phyloP scores from a whole-genome alignment of 306 rosid species.

The Oemleria cerasiformis region DNA sequence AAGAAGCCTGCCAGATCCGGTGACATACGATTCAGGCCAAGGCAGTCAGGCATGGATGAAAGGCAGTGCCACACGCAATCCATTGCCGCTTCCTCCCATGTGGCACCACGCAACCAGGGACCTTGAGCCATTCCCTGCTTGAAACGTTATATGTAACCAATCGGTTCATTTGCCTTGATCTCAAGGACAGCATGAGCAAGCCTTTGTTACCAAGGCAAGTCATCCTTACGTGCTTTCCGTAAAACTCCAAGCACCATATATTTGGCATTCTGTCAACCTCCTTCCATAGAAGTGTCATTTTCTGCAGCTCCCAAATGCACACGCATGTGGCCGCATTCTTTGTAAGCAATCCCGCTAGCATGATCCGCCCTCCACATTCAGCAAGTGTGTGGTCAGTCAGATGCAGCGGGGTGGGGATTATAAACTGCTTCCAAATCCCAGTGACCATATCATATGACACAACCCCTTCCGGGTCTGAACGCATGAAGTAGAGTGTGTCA shows the following conservation, averaged over 20 bases:
- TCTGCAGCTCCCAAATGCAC: slow-evolving; percentile 97
- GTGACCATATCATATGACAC: slow-evolving; percentile 61
- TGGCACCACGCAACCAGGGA: slow-evolving; percentile 65
- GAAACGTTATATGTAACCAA: slow-evolving; percentile 67
- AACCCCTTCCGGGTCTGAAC: slow-evolving; percentile 72
- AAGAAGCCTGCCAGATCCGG: slow-evolving; percentile 19
- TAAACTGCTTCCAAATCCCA: slow-evolving; percentile 69
- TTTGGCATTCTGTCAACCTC: slow-evolving; percentile 99
- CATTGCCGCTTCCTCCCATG: slow-evolving; percentile 62
- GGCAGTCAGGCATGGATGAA: slow-evolving; percentile 72
- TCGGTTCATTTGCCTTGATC: slow-evolving; percentile 60
- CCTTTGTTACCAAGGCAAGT: slow-evolving; percentile 91
- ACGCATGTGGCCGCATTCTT: slow-evolving; percentile 91
- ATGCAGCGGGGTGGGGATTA: slow-evolving; percentile 68
- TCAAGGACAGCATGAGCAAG: slow-evolving; percentile 83
- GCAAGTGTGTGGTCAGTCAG: slow-evolving; percentile 68
- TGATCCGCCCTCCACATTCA: slow-evolving; percentile 72
- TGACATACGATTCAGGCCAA: slow-evolving; percentile 45
- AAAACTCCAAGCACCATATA: slow-evolving; percentile 93
- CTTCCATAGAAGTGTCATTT: slow-evolving; percentile 95
- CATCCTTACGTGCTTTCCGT: slow-evolving; percentile 95
- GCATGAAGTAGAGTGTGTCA: slow-evolving; percentile 73
- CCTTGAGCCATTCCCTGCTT: slow-evolving; percentile 79
- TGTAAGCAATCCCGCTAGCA: slow-evolving; percentile 78
- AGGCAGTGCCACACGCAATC: slow-evolving; percentile 75